Conservation (phyloP, 2,329 filamentous ascomycete species). For the Gremmenia infestans region DNA sequence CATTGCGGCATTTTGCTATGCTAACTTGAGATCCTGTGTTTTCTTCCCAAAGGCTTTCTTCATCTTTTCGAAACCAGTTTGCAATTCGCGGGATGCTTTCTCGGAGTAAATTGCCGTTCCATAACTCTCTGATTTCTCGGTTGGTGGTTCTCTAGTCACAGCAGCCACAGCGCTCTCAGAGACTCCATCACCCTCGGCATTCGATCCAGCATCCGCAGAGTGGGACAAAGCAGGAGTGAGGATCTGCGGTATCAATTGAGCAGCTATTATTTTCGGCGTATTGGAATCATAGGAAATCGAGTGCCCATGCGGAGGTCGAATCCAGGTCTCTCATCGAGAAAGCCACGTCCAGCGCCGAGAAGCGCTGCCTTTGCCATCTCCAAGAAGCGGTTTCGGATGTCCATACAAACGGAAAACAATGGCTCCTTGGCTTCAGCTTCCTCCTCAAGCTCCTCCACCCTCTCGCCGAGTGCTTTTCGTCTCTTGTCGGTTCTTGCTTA, state of each 20-base stretch:
- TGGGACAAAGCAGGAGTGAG: neutral
- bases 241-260: neutral
- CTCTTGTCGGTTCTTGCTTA: neutral
- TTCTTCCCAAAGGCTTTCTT: neutral
- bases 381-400: neutral
- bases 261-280: neutral
- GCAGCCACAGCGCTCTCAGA: neutral
- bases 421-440: neutral
- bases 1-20: neutral
- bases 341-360: neutral
- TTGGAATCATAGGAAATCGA: neutral
- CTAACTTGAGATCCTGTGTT: neutral
- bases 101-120: neutral
- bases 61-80: neutral
- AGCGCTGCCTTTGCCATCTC: no score
- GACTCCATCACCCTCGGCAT: neutral
- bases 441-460: neutral
- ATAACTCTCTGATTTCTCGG: neutral
- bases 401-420: constrained; percentile 1
- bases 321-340: neutral
- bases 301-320: neutral
- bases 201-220: neutral
- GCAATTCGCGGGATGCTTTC: neutral
- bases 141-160: neutral
- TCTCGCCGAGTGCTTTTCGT: neutral